Base-by-base conservation (phyloP, 2,329 filamentous ascomycete genomes). In the Corniculantispora saksenae region DNA sequence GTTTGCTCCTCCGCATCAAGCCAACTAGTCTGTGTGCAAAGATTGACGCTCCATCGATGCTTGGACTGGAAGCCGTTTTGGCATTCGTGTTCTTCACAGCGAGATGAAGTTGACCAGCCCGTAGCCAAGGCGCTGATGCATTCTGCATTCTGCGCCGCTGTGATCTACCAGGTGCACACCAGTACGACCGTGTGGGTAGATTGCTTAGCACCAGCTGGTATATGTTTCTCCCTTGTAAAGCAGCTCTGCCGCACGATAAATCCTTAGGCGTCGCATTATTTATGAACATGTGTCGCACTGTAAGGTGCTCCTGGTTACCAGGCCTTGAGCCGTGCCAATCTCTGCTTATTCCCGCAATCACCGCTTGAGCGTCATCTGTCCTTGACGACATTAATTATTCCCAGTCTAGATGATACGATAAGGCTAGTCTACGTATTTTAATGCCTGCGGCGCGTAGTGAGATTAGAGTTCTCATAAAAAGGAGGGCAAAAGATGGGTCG, bases 1-100 rank as follows among this genome's bases (percentile, higher is more conserved):
- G 80, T 77, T 83, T 83, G 75, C 84, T 86, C 81, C 81, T 85
- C 91, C 86, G 86, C 94, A 89, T 88, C 87, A 87, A 93, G 92
- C 89, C 90, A 89, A 95, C 94, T 89, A 95, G 93, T 97, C 93
- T 91, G 88, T 89, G 91, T 96, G 93, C 93, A 92, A 84, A 97
- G 84, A 97, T 85, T 66, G 79, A 86, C 73, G 77, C 80, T 78
- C 78, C 76, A 71, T 71, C 74, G 74, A 71, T 70, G 76, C 79
- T 78, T 75, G 78, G 79, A 77, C 74, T 72, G 66, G 70, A 72
- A 69, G 71, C 78, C 85, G 85, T 87, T 82, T 86, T 87, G 85
- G 78, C 68, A 71, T 63, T 67, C 21, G 17, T 32, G 54, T 58
- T 53, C 40, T 25, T 63, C 12, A 40, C 38, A 48, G 58, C 47